These are phyloP conservation scores for Blastobotrys ciferrii DNA, from an alignment of 1,139 yeast genomes.

Conservation along the genomic window DNA sequence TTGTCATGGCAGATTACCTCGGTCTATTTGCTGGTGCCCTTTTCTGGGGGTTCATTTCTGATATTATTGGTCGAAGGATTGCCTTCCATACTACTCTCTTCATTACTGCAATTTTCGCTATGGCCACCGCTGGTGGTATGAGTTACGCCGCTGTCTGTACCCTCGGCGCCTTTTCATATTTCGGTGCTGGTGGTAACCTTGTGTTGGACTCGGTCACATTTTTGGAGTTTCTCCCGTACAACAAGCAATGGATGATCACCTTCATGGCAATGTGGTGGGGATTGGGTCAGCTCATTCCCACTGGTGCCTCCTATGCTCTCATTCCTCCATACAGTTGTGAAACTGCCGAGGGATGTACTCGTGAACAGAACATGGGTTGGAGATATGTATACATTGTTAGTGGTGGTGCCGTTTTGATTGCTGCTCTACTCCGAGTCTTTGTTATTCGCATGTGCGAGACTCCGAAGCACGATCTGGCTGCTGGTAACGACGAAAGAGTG, in stretches of 20 bases:
- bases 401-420: conserved; percentile 50
- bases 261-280: conserved; percentile 61
- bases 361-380: conserved; percentile 53
- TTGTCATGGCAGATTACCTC: conserved; percentile 42
- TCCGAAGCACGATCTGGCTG: conserved; percentile 53
- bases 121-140: conserved; percentile 53
- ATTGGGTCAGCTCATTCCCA: conserved; percentile 56
- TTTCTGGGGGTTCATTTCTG: conserved; percentile 60
- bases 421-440: conserved; percentile 48
- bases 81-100: conserved; percentile 56
- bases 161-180: conserved; percentile 47
- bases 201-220: conserved; percentile 59
- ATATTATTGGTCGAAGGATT: conserved; percentile 53
- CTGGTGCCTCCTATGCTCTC: conserved; percentile 54
- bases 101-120: conserved; percentile 51
- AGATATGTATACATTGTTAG: conserved; percentile 53
- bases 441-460: conserved; percentile 51
- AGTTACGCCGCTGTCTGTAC: conserved; percentile 45
- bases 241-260: conserved; percentile 51
- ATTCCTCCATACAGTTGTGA: conserved; percentile 49
- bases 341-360: conserved; percentile 43
- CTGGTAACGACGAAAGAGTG: conserved; percentile 52
- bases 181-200: conserved; percentile 58
- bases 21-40: conserved; percentile 59
- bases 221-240: conserved; percentile 54